Percentiles rank a stretch among this genome's conserved stretches.
Evolutionary conservation across 2,329 filamentous ascomycete genomes (phyloP).

Genomic region (Penicillium sp.): DNA sequence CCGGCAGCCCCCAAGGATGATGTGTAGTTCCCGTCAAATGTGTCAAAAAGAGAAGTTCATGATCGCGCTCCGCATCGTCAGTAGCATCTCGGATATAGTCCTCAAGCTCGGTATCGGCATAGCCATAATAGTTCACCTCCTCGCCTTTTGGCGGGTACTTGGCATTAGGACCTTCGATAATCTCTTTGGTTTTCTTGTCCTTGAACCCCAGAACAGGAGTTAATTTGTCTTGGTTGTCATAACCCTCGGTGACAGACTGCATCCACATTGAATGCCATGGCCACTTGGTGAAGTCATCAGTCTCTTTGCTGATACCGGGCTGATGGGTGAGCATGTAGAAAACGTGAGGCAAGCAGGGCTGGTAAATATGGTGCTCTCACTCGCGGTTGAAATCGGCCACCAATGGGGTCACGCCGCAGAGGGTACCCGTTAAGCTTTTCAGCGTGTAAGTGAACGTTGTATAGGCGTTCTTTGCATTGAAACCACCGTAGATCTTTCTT

Average conservation of each 20-base stretch:
- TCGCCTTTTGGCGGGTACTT: conserved; percentile 36
- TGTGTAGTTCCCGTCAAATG: conserved; percentile 45
- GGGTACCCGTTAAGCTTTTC: conserved; percentile 51
- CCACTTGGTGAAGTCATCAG: conserved; percentile 39
- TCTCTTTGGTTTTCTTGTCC: conserved; percentile 37
- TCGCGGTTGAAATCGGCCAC: conserved; percentile 54
- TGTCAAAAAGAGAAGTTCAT: conserved; percentile 41
- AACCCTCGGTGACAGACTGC: conserved; percentile 42
- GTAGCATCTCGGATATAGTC: conserved; percentile 44
- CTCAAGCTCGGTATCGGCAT: conserved; percentile 39
- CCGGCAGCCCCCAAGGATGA: conserved; percentile 41
- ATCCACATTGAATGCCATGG: conserved; percentile 44
- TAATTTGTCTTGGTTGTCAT: conserved; percentile 39
- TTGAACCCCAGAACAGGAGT: conserved; percentile 38
- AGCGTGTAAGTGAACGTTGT: conserved; percentile 54
- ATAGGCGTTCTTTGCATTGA: conserved; percentile 51
- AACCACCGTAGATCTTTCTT: conserved; percentile 45
- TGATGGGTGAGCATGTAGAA: conserved; percentile 36
- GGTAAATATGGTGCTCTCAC: conserved; percentile 51
- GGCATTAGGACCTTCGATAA: conserved; percentile 30
- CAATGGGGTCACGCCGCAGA: conserved; percentile 53
- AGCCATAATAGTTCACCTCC: conserved; percentile 44
- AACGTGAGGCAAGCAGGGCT: conserved; percentile 53
- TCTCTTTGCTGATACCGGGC: conserved; percentile 29
- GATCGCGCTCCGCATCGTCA: conserved; percentile 39